phyloP scores from a whole-genome alignment of 257 asterid species.

The Capsicum pubescens region DNA sequence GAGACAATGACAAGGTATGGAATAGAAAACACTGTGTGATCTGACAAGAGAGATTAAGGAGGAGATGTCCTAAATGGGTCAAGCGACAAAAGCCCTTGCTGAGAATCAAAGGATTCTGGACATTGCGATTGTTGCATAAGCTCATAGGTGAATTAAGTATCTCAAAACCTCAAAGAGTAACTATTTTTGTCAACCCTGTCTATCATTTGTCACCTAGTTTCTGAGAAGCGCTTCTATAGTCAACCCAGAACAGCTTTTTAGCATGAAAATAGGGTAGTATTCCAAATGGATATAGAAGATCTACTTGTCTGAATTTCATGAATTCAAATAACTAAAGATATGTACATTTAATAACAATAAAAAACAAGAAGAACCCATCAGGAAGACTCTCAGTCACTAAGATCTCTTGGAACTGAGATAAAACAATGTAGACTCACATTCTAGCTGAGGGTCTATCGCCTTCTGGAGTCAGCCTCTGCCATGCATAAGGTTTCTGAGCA shows the following conservation, averaged over 20 bases:
- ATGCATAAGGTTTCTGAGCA: slow-evolving; percentile 94
- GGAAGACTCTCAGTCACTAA: slow-evolving; percentile 23
- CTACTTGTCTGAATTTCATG: slow-evolving; percentile 15
- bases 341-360: background rate
- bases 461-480: slow-evolving; percentile 97
- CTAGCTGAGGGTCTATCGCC: slow-evolving; percentile 96
- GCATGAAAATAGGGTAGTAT: slow-evolving; percentile 22
- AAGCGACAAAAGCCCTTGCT: background rate
- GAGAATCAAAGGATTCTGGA: background rate
- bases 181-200: background rate
- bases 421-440: slow-evolving; percentile 65
- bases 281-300: background rate
- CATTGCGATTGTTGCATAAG: background rate
- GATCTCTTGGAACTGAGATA: slow-evolving; percentile 21
- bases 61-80: slow-evolving; percentile 19
- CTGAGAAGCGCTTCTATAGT: slow-evolving; percentile 16
- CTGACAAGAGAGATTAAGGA: slow-evolving; percentile 14
- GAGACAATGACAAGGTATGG: background rate
- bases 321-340: background rate
- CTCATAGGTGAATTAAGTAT: slow-evolving; percentile 16
- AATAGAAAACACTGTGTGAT: background rate
- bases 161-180: background rate
- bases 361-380: slow-evolving; percentile 17
- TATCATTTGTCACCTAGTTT: slow-evolving; percentile 18
- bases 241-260: background rate